Percentiles rank a stretch among this genome's conserved stretches.
phyloP scores from a whole-genome alignment of 441 rosid genomes.

The Gossypium trilobum region DNA sequence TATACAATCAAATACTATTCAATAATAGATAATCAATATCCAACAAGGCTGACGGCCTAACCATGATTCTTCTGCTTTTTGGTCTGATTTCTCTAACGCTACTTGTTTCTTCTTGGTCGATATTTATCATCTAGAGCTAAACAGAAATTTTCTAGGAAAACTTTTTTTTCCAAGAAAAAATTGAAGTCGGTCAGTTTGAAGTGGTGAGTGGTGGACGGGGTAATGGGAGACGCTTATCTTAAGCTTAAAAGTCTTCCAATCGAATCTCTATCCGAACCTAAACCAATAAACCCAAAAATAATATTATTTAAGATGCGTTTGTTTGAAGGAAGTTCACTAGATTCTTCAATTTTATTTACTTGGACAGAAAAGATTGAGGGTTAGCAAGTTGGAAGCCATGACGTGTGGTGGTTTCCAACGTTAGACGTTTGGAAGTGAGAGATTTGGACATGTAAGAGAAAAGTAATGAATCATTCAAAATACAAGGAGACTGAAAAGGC shows the following conservation, averaged over 20 bases:
- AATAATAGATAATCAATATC: neutral
- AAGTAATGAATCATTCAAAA: conserved; percentile 11
- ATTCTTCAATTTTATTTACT: neutral
- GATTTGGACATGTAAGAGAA: conserved; percentile 9
- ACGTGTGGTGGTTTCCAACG: neutral
- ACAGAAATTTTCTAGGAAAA: neutral
- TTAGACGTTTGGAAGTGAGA: conserved; percentile 7
- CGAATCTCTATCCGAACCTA: conserved; percentile 36
- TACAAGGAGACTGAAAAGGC: neutral
- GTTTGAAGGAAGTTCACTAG: conserved; percentile 22
- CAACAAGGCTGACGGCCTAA: neutral
- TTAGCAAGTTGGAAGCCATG: conserved; percentile 2
- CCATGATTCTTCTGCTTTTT: conserved; percentile 52
- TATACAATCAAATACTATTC: neutral
- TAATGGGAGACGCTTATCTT: conserved; percentile 36
- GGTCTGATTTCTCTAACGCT: conserved; percentile 34
- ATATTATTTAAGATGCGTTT: conserved; percentile 20
- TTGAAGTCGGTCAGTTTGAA: conserved; percentile 19
- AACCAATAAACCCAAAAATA: conserved; percentile 3
- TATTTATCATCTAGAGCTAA: conserved; percentile 18
- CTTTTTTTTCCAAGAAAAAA: neutral
- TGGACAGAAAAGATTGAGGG: neutral
- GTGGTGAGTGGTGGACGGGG: conserved; percentile 35
- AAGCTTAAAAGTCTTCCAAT: conserved; percentile 30
- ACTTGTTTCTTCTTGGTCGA: conserved; percentile 23